Conservation (phyloP, 768 basidiomycete genomes). For the Suillus weaverae region DNA sequence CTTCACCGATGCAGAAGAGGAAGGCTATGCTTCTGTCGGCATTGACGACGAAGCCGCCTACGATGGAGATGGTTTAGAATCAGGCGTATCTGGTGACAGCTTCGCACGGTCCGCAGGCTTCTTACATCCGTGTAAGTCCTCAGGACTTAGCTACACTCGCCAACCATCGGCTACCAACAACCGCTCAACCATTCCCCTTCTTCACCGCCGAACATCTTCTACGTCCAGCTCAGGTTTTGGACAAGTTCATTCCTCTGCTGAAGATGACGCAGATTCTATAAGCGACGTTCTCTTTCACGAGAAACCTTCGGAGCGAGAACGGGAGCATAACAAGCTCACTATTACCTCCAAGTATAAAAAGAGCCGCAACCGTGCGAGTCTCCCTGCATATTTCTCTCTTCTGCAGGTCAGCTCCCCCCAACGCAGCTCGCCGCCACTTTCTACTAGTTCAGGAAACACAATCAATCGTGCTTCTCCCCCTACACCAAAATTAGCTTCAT, state of each 20-base stretch:
- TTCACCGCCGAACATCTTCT: slow-evolving; percentile 56
- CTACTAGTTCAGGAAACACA: slow-evolving; percentile 49
- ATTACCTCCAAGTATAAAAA: slow-evolving; percentile 45
- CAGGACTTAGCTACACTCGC: slow-evolving; percentile 64
- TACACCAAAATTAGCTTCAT: slow-evolving; percentile 51
- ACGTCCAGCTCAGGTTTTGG: slow-evolving; percentile 36
- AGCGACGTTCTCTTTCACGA: slow-evolving; percentile 34
- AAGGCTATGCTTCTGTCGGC: slow-evolving; percentile 30
- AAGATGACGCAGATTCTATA: slow-evolving; percentile 44
- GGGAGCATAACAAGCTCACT: slow-evolving; percentile 27
- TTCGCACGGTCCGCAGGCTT: slow-evolving; percentile 44
- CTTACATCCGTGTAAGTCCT: slow-evolving; percentile 36
- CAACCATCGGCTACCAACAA: slow-evolving; percentile 73
- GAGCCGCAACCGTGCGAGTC: slow-evolving; percentile 66
- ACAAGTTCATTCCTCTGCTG: slow-evolving; percentile 39
- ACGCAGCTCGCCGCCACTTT: slow-evolving; percentile 37
- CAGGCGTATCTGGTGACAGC: slow-evolving; percentile 35
- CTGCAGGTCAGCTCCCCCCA: slow-evolving; percentile 51
- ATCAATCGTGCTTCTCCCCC: slow-evolving; percentile 50
- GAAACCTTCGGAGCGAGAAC: slow-evolving; percentile 27
- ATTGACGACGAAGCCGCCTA: slow-evolving; percentile 35
- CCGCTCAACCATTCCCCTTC: slow-evolving; percentile 56
- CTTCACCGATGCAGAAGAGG: slow-evolving; percentile 65
- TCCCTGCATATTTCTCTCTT: slow-evolving; percentile 76
- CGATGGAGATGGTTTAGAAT: slow-evolving; percentile 37